Conservation (phyloP, 2,329 filamentous ascomycete genomes). For the Coleophoma eucalyptorum region DNA sequence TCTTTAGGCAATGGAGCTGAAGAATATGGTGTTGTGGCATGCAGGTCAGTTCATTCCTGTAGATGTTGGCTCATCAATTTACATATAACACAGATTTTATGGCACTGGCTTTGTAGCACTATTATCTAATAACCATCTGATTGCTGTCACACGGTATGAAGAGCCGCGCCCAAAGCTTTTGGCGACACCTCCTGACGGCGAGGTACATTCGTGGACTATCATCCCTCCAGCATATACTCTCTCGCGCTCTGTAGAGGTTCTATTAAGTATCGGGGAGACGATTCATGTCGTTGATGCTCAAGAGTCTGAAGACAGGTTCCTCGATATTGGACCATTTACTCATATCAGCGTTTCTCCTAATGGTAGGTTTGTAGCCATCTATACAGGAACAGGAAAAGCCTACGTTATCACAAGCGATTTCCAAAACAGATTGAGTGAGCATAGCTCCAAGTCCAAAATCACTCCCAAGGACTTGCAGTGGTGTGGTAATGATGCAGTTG, state of each 20-base stretch:
- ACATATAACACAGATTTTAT: conserved; percentile 62
- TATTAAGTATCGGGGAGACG: conserved; percentile 80
- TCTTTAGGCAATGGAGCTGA: conserved; percentile 87
- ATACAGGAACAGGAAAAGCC: conserved; percentile 77
- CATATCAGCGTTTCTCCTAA: conserved; percentile 91
- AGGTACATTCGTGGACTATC: conserved; percentile 84
- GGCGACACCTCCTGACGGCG: conserved; percentile 70
- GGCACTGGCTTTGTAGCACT: conserved; percentile 88
- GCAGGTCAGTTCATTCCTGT: conserved; percentile 41
- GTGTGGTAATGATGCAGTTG: conserved; percentile 92
- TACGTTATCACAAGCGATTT: conserved; percentile 97
- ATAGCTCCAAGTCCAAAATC: conserved; percentile 82
- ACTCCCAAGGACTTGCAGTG: conserved; percentile 85
- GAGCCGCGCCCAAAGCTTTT: conserved; percentile 86
- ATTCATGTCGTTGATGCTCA: conserved; percentile 83
- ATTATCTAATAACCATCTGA: conserved; percentile 79
- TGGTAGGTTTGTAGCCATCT: conserved; percentile 82
- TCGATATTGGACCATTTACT: conserved; percentile 88
- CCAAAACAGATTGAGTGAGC: conserved; percentile 86
- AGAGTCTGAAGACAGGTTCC: conserved; percentile 85
- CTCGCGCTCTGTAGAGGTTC: conserved; percentile 87
- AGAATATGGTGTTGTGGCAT: conserved; percentile 81
- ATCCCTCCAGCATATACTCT: conserved; percentile 85
- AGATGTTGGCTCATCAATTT: conserved; percentile 1
- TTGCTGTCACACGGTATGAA: conserved; percentile 84